These are phyloP conservation scores for Skeletonema marinoi DNA, from an alignment of 108 stramenopile genomes.

Conservation along the genomic window DNA sequence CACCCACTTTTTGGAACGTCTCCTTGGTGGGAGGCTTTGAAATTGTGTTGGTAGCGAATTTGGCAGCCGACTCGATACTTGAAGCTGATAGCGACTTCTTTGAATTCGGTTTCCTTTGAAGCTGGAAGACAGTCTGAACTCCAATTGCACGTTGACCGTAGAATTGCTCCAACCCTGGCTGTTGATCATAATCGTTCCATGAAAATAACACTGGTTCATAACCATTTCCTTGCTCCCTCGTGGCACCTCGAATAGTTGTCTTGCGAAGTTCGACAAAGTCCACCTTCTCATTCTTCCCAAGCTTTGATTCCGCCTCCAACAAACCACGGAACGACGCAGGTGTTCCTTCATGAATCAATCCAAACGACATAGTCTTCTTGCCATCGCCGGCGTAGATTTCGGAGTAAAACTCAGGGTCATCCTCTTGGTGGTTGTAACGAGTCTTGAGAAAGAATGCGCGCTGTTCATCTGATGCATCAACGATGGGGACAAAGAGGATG, in stretches of 20 bases:
- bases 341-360: constrained; percentile 42
- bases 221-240: constrained; percentile 28
- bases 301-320: constrained; percentile 10
- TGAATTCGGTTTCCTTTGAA: constrained; percentile 24
- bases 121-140: constrained; percentile 63
- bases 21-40: constrained; percentile 12
- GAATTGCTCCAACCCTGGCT: constrained; percentile 60
- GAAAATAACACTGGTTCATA: constrained; percentile 38
- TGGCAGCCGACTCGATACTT: constrained; percentile 25
- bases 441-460: constrained; percentile 41
- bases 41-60: constrained; percentile 15
- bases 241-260: constrained; percentile 39
- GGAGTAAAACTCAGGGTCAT: constrained; percentile 43
- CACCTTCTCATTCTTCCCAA: constrained; percentile 19
- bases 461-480: constrained; percentile 26
- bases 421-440: constrained; percentile 40
- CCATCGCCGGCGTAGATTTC: constrained; percentile 46
- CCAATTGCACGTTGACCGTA: constrained; percentile 63
- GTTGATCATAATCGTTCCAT: constrained; percentile 64
- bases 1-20: constrained; percentile 49
- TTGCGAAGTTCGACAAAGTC: constrained; percentile 43
- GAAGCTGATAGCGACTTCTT: constrained; percentile 14
- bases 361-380: constrained; percentile 49
- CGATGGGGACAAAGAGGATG: constrained; percentile 34
- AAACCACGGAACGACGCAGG: constrained; percentile 23